Conservation (phyloP, 2,329 filamentous ascomycete genomes). For the Sporothrix brasiliensis region DNA sequence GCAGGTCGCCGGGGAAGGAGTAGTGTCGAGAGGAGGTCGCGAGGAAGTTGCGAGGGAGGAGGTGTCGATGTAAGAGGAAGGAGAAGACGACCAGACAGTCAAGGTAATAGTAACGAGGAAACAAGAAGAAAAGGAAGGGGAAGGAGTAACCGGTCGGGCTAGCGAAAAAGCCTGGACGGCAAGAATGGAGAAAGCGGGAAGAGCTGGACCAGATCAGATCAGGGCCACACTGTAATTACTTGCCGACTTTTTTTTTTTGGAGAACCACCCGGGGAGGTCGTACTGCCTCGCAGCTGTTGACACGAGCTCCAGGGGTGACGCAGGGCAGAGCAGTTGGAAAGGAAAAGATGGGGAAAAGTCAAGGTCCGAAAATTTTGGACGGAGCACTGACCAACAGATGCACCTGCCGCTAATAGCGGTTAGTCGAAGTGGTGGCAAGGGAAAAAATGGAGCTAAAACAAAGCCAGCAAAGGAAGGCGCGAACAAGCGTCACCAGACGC, state of each 20-base stretch:
- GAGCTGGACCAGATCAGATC: conserved; percentile 9
- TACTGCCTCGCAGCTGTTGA: not conserved
- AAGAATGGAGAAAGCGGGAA: conserved; percentile 14
- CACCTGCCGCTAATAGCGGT: conserved; percentile 18
- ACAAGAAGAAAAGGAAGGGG: not conserved
- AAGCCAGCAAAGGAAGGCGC: conserved; percentile 20
- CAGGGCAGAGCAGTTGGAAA: not conserved
- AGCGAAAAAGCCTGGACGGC: conserved; percentile 12
- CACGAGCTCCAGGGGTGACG: not conserved
- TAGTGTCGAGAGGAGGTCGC: not conserved
- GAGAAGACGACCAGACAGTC: not conserved
- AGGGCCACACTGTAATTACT: not conserved
- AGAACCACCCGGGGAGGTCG: not conserved
- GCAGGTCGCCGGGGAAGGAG: not conserved
- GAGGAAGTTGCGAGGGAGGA: not conserved
- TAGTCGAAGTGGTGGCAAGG: conserved; percentile 16
- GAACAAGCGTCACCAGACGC: conserved; percentile 18
- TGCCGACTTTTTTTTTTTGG: conserved; percentile 4
- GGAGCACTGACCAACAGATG: conserved; percentile 22
- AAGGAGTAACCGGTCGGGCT: conserved; percentile 9
- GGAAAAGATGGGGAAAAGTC: conserved; percentile 22
- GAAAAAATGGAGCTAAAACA: not conserved
- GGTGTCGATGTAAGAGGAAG: conserved; percentile 3
- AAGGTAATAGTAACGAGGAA: not conserved
- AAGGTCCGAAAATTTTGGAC: conserved; percentile 11